Conservation (phyloP, 2,329 filamentous ascomycete species). For the Nigrograna mackinnonii region DNA sequence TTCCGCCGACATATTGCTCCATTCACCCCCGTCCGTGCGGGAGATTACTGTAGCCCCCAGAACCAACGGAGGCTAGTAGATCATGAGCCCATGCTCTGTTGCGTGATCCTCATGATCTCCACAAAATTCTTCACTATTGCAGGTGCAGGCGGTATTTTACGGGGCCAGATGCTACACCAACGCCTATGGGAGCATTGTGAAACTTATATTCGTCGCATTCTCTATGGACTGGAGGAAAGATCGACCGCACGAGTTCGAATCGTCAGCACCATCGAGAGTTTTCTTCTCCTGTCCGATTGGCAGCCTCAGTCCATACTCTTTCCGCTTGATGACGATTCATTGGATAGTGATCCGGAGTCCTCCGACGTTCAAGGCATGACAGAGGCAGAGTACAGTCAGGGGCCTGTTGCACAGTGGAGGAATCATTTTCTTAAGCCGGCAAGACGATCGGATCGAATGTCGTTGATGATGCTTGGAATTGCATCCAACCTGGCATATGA, state of each 20-base stretch:
- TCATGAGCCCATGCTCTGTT: conserved; percentile 51
- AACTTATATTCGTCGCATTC: conserved; percentile 48
- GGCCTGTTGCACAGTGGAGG: conserved; percentile 36
- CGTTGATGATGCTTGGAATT: conserved; percentile 56
- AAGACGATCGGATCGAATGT: conserved; percentile 54
- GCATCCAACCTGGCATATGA: conserved; percentile 52
- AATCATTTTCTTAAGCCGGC: conserved; percentile 53
- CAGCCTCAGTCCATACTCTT: conserved; percentile 53
- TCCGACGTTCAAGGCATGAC: conserved; percentile 14
- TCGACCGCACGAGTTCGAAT: conserved; percentile 45
- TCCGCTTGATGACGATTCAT: conserved; percentile 50
- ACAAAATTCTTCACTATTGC: conserved; percentile 41
- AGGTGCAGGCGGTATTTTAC: conserved; percentile 28
- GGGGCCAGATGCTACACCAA: conserved; percentile 52
- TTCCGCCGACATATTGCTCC: conserved; percentile 48
- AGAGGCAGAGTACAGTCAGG: neutral
- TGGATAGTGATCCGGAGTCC: conserved; percentile 42
- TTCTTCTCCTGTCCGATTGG: conserved; percentile 54
- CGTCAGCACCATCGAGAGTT: conserved; percentile 50
- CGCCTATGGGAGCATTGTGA: conserved; percentile 53
- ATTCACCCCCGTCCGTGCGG: conserved; percentile 47
- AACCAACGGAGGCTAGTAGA: conserved; percentile 47
- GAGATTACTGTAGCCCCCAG: conserved; percentile 46
- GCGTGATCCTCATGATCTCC: conserved; percentile 52
- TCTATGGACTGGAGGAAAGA: conserved; percentile 51